phyloP scores from a whole-genome alignment of 2,329 filamentous ascomycete species.

The Ophiocordyceps camponoti-rufipedis region DNA sequence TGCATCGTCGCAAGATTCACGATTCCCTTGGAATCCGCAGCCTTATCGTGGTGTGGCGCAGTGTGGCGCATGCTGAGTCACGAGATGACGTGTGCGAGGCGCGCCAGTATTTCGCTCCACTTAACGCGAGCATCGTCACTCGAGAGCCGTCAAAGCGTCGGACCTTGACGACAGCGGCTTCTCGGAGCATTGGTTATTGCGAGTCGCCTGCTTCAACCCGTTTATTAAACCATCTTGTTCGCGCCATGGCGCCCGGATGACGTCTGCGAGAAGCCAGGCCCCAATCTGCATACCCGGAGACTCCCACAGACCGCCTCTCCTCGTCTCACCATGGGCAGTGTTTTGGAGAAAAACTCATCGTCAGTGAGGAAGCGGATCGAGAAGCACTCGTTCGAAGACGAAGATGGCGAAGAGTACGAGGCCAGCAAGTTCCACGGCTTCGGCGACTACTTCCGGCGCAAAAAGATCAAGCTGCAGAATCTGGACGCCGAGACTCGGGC shows the following conservation, averaged over 20 bases:
- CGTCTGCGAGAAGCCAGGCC: not conserved
- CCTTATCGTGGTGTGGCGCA: not conserved
- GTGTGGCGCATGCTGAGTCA: not conserved
- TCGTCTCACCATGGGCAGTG: conserved; percentile 32
- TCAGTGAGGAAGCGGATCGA: conserved; percentile 43
- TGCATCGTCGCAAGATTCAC: not conserved
- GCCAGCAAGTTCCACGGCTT: conserved; percentile 79
- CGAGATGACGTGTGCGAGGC: conserved; percentile 3
- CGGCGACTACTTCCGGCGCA: conserved; percentile 78
- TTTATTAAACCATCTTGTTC: too few species aligned
- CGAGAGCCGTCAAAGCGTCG: not conserved
- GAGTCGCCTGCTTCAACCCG: not conserved
- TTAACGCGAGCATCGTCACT: conserved; percentile 12
- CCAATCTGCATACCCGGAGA: not conserved
- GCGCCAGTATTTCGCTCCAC: conserved; percentile 11
- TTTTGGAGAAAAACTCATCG: conserved; percentile 44
- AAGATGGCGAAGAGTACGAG: conserved; percentile 82
- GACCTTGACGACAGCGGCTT: not conserved
- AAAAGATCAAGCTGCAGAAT: conserved; percentile 96
- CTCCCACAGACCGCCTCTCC: too few species aligned
- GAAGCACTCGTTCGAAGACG: conserved; percentile 54
- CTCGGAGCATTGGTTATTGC: not conserved
- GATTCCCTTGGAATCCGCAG: not conserved
- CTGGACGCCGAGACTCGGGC: conserved; percentile 68
- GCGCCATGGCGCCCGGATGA: not conserved